These are phyloP conservation scores for Mycogone perniciosa DNA, from an alignment of 2,329 filamentous ascomycete genomes.

Conservation along the genomic window DNA sequence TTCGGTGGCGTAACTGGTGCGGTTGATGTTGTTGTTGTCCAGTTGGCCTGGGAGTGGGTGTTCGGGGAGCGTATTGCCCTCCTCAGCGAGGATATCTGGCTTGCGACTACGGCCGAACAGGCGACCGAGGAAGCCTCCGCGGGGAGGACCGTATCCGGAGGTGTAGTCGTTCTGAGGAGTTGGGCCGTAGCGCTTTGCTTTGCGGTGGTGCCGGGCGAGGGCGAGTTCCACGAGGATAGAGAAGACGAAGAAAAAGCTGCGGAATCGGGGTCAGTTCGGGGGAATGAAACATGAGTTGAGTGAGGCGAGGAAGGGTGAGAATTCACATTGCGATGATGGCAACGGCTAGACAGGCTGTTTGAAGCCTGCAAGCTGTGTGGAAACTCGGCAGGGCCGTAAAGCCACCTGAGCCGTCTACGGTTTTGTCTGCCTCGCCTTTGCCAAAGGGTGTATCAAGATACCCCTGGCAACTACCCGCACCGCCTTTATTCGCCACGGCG, in stretches of 20 bases:
- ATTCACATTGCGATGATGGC: constrained; percentile 69
- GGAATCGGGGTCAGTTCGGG: not conserved
- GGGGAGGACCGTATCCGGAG: constrained; percentile 35
- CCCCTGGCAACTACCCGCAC: constrained; percentile 56
- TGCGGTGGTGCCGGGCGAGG: constrained; percentile 64
- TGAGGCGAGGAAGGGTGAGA: too few species aligned
- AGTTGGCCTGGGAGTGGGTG: constrained; percentile 37
- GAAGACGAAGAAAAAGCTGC: constrained; percentile 66
- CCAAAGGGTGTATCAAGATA: constrained; percentile 64
- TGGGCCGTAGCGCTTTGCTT: constrained; percentile 64
- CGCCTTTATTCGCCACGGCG: constrained; percentile 65
- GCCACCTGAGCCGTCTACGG: constrained; percentile 40
- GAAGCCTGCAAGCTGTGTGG: constrained; percentile 59
- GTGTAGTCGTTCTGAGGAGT: constrained; percentile 51
- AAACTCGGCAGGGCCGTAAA: constrained; percentile 44
- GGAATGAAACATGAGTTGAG: not conserved
- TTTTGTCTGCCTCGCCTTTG: constrained; percentile 47
- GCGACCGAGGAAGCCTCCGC: constrained; percentile 28
- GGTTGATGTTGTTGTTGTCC: constrained; percentile 21
- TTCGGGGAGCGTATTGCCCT: constrained; percentile 30
- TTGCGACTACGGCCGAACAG: constrained; percentile 28
- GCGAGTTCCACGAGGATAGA: constrained; percentile 63
- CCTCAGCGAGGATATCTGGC: constrained; percentile 14
- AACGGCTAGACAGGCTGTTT: constrained; percentile 72
- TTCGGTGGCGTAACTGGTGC: constrained; percentile 38